Evolutionary conservation across 306 rosid genomes (phyloP).

Genomic region (Medicago lupulina): DNA sequence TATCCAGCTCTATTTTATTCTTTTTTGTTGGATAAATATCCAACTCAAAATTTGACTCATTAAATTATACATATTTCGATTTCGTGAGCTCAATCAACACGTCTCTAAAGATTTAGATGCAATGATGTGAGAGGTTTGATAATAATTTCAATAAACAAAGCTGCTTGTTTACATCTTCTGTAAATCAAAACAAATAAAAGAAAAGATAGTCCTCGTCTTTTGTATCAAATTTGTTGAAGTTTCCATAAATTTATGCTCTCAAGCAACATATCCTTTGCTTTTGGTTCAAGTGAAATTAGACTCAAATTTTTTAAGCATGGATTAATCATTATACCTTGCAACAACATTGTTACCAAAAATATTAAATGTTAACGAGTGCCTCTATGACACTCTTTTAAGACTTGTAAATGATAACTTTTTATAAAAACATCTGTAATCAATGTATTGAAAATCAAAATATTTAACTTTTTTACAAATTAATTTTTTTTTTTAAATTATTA

Average conservation of each 20-base stretch:
- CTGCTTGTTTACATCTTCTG: neutral
- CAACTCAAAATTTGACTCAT: neutral
- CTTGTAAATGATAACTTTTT: too few relatives aligned
- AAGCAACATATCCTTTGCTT: too few relatives aligned
- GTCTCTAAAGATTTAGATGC: slow-evolving; percentile 25
- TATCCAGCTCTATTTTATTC: neutral
- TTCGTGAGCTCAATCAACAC: slow-evolving; percentile 20
- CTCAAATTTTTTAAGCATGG: too few relatives aligned
- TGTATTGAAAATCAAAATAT: too few relatives aligned
- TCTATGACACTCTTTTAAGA: too few relatives aligned
- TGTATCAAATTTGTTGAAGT: neutral
- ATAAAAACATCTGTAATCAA: too few relatives aligned
- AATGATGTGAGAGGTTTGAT: slow-evolving; percentile 1
- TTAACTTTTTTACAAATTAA: too few relatives aligned
- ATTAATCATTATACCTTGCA: neutral
- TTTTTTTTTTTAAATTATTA: too few relatives aligned
- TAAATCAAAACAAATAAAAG: neutral
- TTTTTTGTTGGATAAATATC: neutral
- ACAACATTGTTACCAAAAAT: neutral
- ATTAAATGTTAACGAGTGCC: too few relatives aligned
- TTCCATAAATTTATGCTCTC: too few relatives aligned
- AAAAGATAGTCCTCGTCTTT: neutral
- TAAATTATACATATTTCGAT: slow-evolving; percentile 8
- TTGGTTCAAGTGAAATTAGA: too few relatives aligned
- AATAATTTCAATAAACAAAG: neutral